Base-by-base conservation (phyloP, 768 basidiomycete genomes). In the Fomitopsis serialis region DNA sequence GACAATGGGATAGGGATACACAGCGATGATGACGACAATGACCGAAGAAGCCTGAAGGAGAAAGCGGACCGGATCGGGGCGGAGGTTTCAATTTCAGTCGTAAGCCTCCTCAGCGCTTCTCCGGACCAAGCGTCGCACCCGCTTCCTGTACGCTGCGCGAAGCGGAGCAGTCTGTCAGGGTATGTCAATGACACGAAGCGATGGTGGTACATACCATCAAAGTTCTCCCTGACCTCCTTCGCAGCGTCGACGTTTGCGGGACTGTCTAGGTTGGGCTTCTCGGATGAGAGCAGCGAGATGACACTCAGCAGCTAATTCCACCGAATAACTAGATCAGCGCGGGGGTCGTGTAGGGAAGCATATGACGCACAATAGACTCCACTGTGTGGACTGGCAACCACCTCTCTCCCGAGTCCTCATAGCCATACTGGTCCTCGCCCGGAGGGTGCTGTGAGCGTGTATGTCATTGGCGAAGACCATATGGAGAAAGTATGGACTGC, bases 311-410 rank as follows among this genome's bases (percentile, higher is more conserved):
- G 86, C 96, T 99, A 61, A 15, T 40, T 11, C 15, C 48, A n/a
- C 42, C 29, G 29, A 49, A 6, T 24, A 34, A 12, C 23, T 22
- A 64, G 58, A 45, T 55, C 29, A 45, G 25, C 48, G 21, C 15
- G 42, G 27, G 48, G n/a, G 21, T 23, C 36, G 13, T 22, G 17
- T 10, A 45, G 43, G 54, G 44, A 4, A 45, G 35, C 37, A 40
- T 40, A 15, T 23, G 19, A 69, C 78, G 66, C 60, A 98, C 96
- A 58, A 99, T 98, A 5, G 93, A 92, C 74, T 98, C 94, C 32
- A 98, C 88, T 1, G 90, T 89, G 68, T 99, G 97, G 44, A 99
- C 93, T 3, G 97, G 97, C 77, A 95, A 75, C 97, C 97, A 99
- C 57, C 97, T 75, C 73, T 99, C 97, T 42, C 92, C 88, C 1